A percentile compares a stretch with the other conserved stretches of the same genome.
These are phyloP conservation scores for Crotalaria pallida DNA, from an alignment of 306 rosid species.

Conservation along the genomic window DNA sequence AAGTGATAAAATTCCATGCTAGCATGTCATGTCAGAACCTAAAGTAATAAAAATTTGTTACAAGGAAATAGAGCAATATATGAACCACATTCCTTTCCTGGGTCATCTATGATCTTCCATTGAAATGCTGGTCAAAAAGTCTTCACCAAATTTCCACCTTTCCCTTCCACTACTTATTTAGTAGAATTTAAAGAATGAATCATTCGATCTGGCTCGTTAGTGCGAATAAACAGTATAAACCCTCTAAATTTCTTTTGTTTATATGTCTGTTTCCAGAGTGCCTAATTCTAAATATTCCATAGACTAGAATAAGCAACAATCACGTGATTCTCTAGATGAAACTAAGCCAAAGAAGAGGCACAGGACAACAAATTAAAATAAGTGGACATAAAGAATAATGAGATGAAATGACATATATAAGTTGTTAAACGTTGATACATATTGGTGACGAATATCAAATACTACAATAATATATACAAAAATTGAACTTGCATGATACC, in stretches of 20 bases:
- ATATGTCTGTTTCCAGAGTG: neutral
- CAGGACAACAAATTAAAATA: neutral
- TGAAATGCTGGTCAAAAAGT: neutral
- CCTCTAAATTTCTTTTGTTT: neutral
- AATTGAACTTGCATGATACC: no score
- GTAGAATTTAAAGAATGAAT: neutral
- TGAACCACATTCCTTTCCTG: neutral
- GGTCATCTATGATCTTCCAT: neutral
- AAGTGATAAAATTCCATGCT: neutral
- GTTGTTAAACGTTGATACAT: neutral
- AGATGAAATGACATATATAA: neutral
- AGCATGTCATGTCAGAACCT: constrained; percentile 4
- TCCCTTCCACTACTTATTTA: neutral
- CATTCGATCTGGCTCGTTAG: neutral
- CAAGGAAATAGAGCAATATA: constrained; percentile 21
- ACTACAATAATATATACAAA: no score
- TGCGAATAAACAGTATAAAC: neutral
- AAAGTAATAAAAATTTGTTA: constrained; percentile 14
- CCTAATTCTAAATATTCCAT: neutral
- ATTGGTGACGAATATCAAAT: neutral
- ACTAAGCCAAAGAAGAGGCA: neutral
- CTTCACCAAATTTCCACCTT: neutral
- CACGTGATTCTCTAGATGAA: neutral
- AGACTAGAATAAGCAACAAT: neutral
- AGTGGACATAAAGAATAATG: neutral